phyloP scores from a whole-genome alignment of 257 asterid genomes.

The Solanum ossicruentum region DNA sequence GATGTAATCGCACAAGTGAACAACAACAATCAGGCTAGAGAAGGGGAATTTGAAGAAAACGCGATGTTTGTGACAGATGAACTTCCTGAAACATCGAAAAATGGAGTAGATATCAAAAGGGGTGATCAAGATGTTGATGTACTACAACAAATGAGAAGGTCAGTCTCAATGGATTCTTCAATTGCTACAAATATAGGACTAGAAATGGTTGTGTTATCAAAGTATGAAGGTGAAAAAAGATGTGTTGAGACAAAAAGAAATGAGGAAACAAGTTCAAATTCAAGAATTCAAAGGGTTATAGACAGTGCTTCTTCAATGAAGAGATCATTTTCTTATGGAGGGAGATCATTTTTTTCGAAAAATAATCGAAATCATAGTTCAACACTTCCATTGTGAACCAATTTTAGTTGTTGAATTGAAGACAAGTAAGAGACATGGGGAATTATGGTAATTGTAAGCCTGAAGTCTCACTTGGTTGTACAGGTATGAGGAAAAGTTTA shows the following conservation, averaged over 20 bases:
- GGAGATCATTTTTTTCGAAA: neutral
- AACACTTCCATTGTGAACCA: neutral
- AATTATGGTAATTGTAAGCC: neutral
- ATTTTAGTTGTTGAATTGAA: neutral
- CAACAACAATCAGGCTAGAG: neutral
- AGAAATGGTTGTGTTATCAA: neutral
- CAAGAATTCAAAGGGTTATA: neutral
- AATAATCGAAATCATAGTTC: neutral
- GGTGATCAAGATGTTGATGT: neutral
- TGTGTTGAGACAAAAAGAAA: neutral
- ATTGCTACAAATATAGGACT: neutral
- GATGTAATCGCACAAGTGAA: neutral
- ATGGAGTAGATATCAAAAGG: neutral
- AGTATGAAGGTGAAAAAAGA: neutral
- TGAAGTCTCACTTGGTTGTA: neutral
- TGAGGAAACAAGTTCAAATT: neutral
- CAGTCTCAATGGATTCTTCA: neutral
- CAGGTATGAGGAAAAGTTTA: neutral
- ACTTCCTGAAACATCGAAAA: neutral
- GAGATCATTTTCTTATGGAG: slow-evolving; percentile 3
- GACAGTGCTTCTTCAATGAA: slow-evolving; percentile 1
- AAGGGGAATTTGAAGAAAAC: neutral
- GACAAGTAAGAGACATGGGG: neutral
- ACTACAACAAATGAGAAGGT: neutral
- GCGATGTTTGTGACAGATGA: neutral